Percentiles rank a stretch among this genome's conserved stretches.
phyloP scores from a whole-genome alignment of 805 yeast species.

The Suhomyces kilbournensis region DNA sequence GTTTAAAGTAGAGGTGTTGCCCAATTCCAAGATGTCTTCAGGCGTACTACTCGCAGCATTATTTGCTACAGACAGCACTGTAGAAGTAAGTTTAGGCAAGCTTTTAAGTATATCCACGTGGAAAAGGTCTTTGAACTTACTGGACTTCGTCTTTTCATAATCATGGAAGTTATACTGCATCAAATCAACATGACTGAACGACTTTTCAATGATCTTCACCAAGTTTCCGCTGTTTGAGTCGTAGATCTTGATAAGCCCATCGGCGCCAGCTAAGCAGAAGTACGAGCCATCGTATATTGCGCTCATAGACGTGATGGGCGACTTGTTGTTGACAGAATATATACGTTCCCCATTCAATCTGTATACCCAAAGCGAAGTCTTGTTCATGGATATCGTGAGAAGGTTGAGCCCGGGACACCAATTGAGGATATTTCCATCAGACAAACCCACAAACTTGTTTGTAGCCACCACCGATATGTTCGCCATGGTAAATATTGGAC shows the following conservation, averaged over 20 bases:
- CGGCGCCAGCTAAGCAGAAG: conserved; percentile 45
- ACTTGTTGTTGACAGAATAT: conserved; percentile 43
- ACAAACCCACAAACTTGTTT: conserved; percentile 19
- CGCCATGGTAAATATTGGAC: neutral
- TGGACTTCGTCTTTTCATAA: neutral
- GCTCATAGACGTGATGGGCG: conserved; percentile 27
- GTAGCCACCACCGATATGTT: conserved; percentile 1
- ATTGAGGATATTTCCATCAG: conserved; percentile 38
- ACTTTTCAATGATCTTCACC: conserved; percentile 19
- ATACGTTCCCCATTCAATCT: conserved; percentile 53
- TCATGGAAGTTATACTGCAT: conserved; percentile 17
- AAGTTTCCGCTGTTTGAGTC: conserved; percentile 47
- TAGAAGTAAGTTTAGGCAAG: conserved; percentile 35
- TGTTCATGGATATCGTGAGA: conserved; percentile 51
- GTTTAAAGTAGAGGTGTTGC: conserved; percentile 13
- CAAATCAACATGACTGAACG: conserved; percentile 17
- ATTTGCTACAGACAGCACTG: conserved; percentile 9
- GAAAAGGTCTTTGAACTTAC: conserved; percentile 20
- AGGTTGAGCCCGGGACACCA: conserved; percentile 57
- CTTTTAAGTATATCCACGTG: conserved; percentile 25
- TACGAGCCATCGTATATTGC: conserved; percentile 37
- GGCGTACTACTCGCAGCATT: conserved; percentile 4
- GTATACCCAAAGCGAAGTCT: conserved; percentile 47
- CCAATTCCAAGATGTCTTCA: conserved; percentile 8
- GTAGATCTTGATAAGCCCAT: conserved; percentile 41